Percentiles rank a stretch among this genome's conserved stretches.
Conservation (phyloP, 345 rosid genomes). For the Syzygium aqueum region DNA sequence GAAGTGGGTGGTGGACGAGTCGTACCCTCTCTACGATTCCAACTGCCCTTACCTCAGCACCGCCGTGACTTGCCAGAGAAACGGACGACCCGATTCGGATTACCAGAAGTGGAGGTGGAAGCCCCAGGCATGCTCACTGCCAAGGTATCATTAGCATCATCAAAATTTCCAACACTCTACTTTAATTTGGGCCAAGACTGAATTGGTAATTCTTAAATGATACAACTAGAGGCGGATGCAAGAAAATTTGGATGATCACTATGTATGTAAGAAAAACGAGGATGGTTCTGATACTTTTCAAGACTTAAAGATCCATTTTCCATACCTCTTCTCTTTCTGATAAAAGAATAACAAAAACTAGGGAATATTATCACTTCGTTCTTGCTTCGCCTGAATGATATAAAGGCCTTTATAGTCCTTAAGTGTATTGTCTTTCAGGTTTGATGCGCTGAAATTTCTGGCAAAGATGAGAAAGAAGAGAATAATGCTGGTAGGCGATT, state of each 20-base stretch:
- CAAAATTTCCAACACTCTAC: background rate
- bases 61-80: constrained; percentile 67
- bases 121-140: constrained; percentile 67
- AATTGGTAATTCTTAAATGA: no score
- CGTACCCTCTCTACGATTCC: constrained; percentile 82
- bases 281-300: no score
- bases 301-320: no score
- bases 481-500: constrained; percentile 88
- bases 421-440: constrained; percentile 24
- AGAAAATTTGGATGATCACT: background rate
- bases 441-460: constrained; percentile 75
- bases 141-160: constrained; percentile 42
- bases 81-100: constrained; percentile 88
- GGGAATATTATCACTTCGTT: background rate
- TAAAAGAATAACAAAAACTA: background rate
- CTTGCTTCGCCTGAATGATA: background rate
- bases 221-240: background rate
- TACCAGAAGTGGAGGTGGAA: constrained; percentile 92
- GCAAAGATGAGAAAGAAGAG: constrained; percentile 81
- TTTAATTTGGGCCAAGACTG: background rate
- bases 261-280: no score
- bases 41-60: constrained; percentile 75
- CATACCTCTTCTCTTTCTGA: background rate
- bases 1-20: constrained; percentile 63
- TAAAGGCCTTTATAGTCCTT: background rate